Evolutionary conservation across 768 basidiomycete species (phyloP).

Genomic region (Candolleomyces efflorescens): DNA sequence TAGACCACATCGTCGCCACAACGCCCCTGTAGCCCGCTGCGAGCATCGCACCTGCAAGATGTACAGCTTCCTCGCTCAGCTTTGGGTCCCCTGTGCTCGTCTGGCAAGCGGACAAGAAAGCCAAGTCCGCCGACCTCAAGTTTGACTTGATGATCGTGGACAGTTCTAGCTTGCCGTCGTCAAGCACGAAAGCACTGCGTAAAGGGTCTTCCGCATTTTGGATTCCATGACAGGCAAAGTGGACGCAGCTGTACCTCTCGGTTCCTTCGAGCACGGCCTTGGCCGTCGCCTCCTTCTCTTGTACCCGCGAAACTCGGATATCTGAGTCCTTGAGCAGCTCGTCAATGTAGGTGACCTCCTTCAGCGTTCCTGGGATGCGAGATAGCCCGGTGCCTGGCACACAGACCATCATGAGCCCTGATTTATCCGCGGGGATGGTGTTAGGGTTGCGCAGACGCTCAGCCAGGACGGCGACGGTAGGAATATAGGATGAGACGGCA

Average conservation of each 20-base stretch:
- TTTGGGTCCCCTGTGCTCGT: conserved; percentile 26
- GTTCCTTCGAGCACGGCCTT: conserved; percentile 11
- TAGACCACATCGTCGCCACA: conserved; percentile 37
- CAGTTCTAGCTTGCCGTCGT: conserved; percentile 15
- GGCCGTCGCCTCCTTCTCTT: conserved; percentile 12
- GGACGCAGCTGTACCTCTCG: conserved; percentile 18
- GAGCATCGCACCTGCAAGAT: conserved; percentile 36
- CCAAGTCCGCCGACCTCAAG: conserved; percentile 20
- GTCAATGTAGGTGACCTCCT: too few relatives aligned
- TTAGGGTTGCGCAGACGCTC: neutral
- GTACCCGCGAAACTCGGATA: neutral
- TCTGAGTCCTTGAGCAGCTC: too few relatives aligned
- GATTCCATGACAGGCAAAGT: conserved; percentile 30
- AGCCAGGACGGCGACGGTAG: conserved; percentile 4
- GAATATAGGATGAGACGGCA: conserved; percentile 10
- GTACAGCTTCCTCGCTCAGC: conserved; percentile 29
- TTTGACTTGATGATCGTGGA: conserved; percentile 7
- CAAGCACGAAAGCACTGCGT: conserved; percentile 19
- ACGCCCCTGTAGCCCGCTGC: conserved; percentile 23
- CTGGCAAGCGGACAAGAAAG: conserved; percentile 38
- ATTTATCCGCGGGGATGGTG: conserved; percentile 3
- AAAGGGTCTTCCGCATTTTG: conserved; percentile 23
- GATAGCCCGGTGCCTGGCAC: too few relatives aligned
- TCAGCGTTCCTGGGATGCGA: too few relatives aligned
- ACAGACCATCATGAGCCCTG: neutral